Conservation (phyloP, 495 filamentous ascomycete genomes). For the Corynascus novoguineensis region DNA sequence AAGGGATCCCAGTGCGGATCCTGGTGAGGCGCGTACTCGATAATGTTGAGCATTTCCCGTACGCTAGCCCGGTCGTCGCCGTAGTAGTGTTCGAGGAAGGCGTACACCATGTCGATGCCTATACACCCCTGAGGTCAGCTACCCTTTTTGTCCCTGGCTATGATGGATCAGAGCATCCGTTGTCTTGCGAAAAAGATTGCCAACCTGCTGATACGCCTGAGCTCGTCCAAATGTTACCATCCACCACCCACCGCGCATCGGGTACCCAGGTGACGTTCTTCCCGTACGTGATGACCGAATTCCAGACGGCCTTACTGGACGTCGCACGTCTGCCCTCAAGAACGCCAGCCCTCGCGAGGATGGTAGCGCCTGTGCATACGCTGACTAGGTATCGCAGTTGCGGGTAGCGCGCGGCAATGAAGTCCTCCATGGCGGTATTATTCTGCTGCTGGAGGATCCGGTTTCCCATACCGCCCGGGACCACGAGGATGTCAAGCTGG, state of each 20-base stretch:
- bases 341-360: slow-evolving; percentile 51
- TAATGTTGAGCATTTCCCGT: slow-evolving; percentile 1
- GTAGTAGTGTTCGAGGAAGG: slow-evolving; percentile 45
- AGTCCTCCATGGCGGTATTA: slow-evolving; percentile 38
- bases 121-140: slow-evolving; percentile 36
- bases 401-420: slow-evolving; percentile 41
- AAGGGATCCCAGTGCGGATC: slow-evolving; percentile 37
- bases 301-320: slow-evolving; percentile 46
- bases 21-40: slow-evolving; percentile 34
- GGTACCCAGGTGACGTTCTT: slow-evolving; percentile 53
- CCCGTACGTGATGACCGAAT: slow-evolving; percentile 36
- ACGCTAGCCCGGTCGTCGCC: slow-evolving; percentile 34
- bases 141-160: too few species aligned
- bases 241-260: slow-evolving; percentile 57
- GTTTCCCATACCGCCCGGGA: slow-evolving; percentile 59
- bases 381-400: slow-evolving; percentile 52
- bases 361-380: slow-evolving; percentile 54
- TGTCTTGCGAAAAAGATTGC: too few species aligned
- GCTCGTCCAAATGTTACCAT: slow-evolving; percentile 62
- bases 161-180: too few species aligned
- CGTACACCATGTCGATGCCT: slow-evolving; percentile 61
- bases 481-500: slow-evolving; percentile 56
- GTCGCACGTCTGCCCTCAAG: slow-evolving; percentile 57
- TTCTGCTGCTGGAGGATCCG: slow-evolving; percentile 27
- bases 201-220: slow-evolving; percentile 15